Base-by-base conservation (phyloP, 2,329 filamentous ascomycete genomes). In the Berkeleyomyces basicola region DNA sequence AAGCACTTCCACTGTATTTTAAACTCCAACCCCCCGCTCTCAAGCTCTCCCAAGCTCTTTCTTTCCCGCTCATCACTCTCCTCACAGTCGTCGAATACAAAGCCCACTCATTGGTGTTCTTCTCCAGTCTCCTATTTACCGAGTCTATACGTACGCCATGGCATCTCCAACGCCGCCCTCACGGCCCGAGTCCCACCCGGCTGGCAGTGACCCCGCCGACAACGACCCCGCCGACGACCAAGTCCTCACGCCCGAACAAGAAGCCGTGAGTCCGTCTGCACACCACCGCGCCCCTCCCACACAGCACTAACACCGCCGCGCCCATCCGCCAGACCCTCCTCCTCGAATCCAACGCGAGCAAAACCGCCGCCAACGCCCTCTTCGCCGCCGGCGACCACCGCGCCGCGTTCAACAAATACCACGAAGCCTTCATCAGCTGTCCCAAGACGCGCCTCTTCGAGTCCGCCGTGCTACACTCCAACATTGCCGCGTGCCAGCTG, bases 401-500 rank as follows among this genome's bases (percentile, higher is more conserved):
- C 63, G 83, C 86, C 66, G 92, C 92, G 47, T 85, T 97, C 66
- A 81, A 84, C 67, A 86, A 82, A 65, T 97, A 97, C 74, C 86
- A 90, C 69, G 82, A 86, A 67, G 91, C 93, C 31, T 78, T 95
- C 2, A 79, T 83, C 10, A 81, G 84, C 6, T 91, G 89, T 69
- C 92, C 92, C 1, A 85, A 83, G 67, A 95, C 95, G 71, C 81
- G 95, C 36, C 84, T 92, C 71, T 96, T 89, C 74, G 90, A 96
- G 68, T 79, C 92, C 66, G 90, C 91, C 36, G 88, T 97, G 7
- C 78, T 97, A 4, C 83, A 86, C 64, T 90, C 87, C 71, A 97
- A 97, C 75, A 86, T 96, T 67, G 82, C 92, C 1, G 92, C 91
- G 7, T 96, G 90, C 70, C 83, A 96, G 68, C 72, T 97, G 62